Evolutionary conservation across 371 early-diverging fungal genomes (phyloP).

Genomic region (Mucor irregularis): DNA sequence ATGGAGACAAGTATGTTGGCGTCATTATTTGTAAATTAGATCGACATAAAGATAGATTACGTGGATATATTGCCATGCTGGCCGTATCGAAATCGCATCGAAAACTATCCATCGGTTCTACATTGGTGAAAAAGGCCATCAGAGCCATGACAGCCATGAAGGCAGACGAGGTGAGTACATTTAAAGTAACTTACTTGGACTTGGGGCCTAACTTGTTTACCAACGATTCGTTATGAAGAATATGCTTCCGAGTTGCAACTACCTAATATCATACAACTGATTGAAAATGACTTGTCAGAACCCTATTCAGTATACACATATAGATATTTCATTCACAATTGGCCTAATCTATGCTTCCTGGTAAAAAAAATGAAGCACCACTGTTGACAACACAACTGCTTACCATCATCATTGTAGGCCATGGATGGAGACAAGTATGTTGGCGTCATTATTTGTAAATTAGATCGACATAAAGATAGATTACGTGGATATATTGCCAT

Average conservation of each 20-base stretch:
- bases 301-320: constrained; percentile 97
- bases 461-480: constrained; percentile 75
- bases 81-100: constrained; percentile 82
- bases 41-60: constrained; percentile 61
- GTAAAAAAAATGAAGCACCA: constrained; percentile 36
- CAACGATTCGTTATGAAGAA: constrained; percentile 50
- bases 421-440: constrained; percentile 64
- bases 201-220: background rate
- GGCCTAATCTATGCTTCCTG: constrained; percentile 85
- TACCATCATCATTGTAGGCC: constrained; percentile 44
- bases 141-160: constrained; percentile 71
- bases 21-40: constrained; percentile 92
- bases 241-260: constrained; percentile 73
- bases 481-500: constrained; percentile 95
- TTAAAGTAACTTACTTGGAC: background rate
- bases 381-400: background rate
- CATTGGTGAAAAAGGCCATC: constrained; percentile 74
- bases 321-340: constrained; percentile 93
- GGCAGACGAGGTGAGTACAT: constrained; percentile 92
- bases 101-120: constrained; percentile 78
- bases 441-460: constrained; percentile 89
- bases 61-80: constrained; percentile 98
- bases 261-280: constrained; percentile 71
- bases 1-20: constrained; percentile 70
- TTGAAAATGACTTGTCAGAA: constrained; percentile 91